These are phyloP conservation scores for Novymonas esmeraldas DNA, from an alignment of 208 protist species.

Conservation along the genomic window DNA sequence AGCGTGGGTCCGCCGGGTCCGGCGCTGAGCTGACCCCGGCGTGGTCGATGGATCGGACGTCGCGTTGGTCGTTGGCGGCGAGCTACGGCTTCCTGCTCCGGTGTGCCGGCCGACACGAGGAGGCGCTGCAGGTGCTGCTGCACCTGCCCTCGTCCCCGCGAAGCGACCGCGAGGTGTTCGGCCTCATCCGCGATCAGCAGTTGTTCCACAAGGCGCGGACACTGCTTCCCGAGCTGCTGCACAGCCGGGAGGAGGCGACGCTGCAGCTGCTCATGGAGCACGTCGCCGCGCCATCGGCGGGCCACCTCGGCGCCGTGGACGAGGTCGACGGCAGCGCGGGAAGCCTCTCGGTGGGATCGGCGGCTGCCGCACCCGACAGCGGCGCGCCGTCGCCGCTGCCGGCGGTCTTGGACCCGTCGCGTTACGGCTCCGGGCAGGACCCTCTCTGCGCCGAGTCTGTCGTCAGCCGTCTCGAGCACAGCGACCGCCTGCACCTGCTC, in stretches of 20 bases:
- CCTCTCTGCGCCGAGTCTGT: slow-evolving; percentile 47
- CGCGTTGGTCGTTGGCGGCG: slow-evolving; percentile 47
- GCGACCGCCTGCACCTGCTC: slow-evolving; percentile 57
- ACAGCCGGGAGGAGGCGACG: slow-evolving; percentile 43
- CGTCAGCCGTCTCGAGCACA: slow-evolving; percentile 46
- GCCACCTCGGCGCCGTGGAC: neutral
- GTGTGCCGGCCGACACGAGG: slow-evolving; percentile 44
- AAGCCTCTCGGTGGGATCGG: neutral
- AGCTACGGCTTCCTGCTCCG: slow-evolving; percentile 60
- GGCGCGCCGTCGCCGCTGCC: neutral
- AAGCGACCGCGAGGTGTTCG: slow-evolving; percentile 27
- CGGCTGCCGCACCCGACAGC: neutral
- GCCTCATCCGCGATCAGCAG: slow-evolving; percentile 28
- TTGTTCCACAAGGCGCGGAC: slow-evolving; percentile 44
- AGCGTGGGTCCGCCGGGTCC: no score
- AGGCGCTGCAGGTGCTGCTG: slow-evolving; percentile 69
- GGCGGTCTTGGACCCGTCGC: slow-evolving; percentile 2
- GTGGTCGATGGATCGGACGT: slow-evolving; percentile 26
- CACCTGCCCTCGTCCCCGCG: slow-evolving; percentile 38
- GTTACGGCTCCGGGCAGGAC: slow-evolving; percentile 26
- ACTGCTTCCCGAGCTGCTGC: slow-evolving; percentile 62
- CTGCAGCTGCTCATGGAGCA: slow-evolving; percentile 61
- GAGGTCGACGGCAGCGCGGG: neutral
- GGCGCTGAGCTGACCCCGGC: no score
- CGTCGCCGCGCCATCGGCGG: slow-evolving; percentile 12